Conservation (phyloP, 2,329 filamentous ascomycete genomes). For the Arthrobotrys entomopaga region DNA sequence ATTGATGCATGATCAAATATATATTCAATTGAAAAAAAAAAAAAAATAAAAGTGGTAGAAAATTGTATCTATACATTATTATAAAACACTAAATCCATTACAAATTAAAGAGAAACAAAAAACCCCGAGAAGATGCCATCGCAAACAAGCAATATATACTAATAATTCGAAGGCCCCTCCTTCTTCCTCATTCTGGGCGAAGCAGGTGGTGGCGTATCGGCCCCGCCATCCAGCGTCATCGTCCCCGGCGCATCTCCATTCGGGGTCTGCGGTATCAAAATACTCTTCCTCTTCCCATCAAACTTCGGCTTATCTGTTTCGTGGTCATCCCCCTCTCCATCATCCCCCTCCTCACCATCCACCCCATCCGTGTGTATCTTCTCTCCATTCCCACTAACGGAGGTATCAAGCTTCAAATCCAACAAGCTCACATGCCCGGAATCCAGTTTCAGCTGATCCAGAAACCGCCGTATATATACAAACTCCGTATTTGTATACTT, state of each 20-base stretch:
- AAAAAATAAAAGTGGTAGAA: too few species aligned
- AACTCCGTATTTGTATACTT: constrained; percentile 40
- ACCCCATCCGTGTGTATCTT: constrained; percentile 8
- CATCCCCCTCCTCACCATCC: constrained; percentile 11
- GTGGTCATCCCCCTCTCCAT: constrained; percentile 10
- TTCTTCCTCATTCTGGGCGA: neutral
- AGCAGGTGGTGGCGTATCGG: constrained; percentile 19
- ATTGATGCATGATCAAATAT: too few species aligned
- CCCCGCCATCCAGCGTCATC: constrained; percentile 46
- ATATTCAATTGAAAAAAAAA: too few species aligned
- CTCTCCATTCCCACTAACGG: constrained; percentile 10
- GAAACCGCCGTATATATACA: constrained; percentile 36
- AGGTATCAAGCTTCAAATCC: constrained; percentile 42
- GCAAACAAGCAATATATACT: constrained; percentile 23
- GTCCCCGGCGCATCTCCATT: constrained; percentile 51
- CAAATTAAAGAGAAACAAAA: constrained; percentile 7
- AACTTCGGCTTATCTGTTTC: constrained; percentile 42
- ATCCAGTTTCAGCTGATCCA: constrained; percentile 49
- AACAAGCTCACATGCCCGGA: constrained; percentile 45
- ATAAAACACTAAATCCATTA: neutral
- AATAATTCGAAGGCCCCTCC: constrained; percentile 16
- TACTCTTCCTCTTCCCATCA: constrained; percentile 53
- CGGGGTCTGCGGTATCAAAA: constrained; percentile 47
- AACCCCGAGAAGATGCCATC: constrained; percentile 27
- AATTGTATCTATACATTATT: too few species aligned